These are phyloP conservation scores for Populus hybrid DNA, from an alignment of 441 rosid species.

Conservation along the genomic window DNA sequence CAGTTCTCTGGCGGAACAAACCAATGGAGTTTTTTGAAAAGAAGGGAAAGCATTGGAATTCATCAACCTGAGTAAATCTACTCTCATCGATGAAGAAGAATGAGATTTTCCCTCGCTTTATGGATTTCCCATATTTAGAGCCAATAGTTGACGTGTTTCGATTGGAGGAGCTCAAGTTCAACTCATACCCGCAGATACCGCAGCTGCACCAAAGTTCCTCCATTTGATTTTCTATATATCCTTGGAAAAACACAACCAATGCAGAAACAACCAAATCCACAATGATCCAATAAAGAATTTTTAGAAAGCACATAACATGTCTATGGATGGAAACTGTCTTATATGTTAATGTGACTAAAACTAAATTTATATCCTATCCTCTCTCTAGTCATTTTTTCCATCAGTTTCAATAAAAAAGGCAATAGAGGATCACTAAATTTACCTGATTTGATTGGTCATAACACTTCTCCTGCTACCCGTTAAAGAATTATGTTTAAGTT, in stretches of 20 bases:
- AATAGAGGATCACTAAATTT: too few relatives aligned
- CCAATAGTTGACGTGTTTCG: slow-evolving; percentile 81
- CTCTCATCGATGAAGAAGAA: slow-evolving; percentile 75
- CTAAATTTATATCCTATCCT: background rate
- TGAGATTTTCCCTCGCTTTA: slow-evolving; percentile 86
- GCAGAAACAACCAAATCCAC: slow-evolving; percentile 3
- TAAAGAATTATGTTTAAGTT: background rate
- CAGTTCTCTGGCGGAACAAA: slow-evolving; percentile 63
- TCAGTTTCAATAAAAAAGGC: too few relatives aligned
- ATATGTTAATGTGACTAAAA: background rate
- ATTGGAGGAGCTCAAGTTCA: slow-evolving; percentile 79
- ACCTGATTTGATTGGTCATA: background rate
- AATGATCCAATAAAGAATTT: background rate
- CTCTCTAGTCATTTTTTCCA: background rate
- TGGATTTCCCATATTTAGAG: slow-evolving; percentile 87
- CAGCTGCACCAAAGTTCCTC: slow-evolving; percentile 54
- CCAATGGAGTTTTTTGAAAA: slow-evolving; percentile 62
- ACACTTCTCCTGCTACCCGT: background rate
- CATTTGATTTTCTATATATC: slow-evolving; percentile 11
- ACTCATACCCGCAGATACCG: slow-evolving; percentile 84
- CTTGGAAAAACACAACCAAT: background rate
- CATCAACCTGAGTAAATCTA: slow-evolving; percentile 80
- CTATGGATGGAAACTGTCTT: background rate
- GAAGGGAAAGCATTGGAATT: slow-evolving; percentile 73
- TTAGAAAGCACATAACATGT: background rate